Evolutionary conservation across 495 filamentous ascomycete genomes (phyloP).

Genomic region (Acidomyces sp.): DNA sequence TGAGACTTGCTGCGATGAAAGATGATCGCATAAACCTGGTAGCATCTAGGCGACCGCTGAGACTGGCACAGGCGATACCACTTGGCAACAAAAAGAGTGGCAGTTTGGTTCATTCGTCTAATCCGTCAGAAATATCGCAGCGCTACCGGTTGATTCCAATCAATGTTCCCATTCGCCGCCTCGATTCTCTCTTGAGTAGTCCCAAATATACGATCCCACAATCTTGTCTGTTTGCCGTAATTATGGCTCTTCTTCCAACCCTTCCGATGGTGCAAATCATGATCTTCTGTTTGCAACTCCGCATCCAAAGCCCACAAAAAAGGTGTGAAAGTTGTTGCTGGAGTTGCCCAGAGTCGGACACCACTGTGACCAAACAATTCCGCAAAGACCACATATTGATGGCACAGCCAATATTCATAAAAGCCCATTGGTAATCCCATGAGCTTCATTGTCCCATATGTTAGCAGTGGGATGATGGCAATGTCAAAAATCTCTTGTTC

Average conservation of each 20-base stretch:
- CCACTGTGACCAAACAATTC: constrained; percentile 5
- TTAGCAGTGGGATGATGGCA: background rate
- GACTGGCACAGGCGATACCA: too few relatives aligned
- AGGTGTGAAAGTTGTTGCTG: background rate
- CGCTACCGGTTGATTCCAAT: too few relatives aligned
- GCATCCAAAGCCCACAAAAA: constrained; percentile 5
- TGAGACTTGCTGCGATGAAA: too few relatives aligned
- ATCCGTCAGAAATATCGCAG: too few relatives aligned
- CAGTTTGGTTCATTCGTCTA: too few relatives aligned
- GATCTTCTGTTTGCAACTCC: constrained; percentile 3
- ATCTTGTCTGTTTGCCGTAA: constrained; percentile 7
- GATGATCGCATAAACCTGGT: too few relatives aligned
- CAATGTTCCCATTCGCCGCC: too few relatives aligned
- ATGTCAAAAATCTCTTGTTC: constrained; percentile 7
- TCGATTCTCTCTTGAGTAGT: background rate
- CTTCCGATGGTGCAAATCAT: constrained; percentile 8
- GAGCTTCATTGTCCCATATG: constrained; percentile 4
- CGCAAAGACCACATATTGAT: constrained; percentile 5
- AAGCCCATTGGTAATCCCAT: constrained; percentile 6
- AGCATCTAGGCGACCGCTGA: too few relatives aligned
- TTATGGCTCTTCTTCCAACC: constrained; percentile 6
- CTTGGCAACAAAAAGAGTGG: too few relatives aligned
- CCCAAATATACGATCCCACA: constrained; percentile 6
- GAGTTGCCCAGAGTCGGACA: background rate
- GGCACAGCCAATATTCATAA: constrained; percentile 5